A percentile compares a stretch with the other conserved stretches of the same genome.
Evolutionary conservation across 129 eudicot species (phyloP).

Genomic region (carrot (Daucus carota)): DNA sequence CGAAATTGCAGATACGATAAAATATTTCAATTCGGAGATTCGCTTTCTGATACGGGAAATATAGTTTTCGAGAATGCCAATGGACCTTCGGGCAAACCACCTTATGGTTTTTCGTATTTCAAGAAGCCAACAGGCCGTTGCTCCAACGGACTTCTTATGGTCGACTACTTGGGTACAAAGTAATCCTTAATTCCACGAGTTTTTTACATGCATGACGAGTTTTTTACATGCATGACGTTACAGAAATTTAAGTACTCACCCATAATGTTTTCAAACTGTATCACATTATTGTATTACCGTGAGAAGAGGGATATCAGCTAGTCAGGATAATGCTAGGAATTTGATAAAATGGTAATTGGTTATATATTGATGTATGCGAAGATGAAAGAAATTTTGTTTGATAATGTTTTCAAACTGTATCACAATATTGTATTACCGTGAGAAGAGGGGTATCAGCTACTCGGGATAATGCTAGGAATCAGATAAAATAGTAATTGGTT

Average conservation of each 20-base stretch:
- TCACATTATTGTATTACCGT: not conserved
- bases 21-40: constrained; percentile 28
- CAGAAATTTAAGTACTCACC: not conserved
- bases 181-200: not conserved
- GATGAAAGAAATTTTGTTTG: no score
- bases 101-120: constrained; percentile 7
- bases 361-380: no score
- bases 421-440: not conserved
- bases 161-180: constrained; percentile 18
- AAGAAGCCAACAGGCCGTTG: constrained; percentile 22
- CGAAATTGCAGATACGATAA: not conserved
- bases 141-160: constrained; percentile 21
- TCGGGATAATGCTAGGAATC: not conserved
- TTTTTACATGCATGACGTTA: no score
- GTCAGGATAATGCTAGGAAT: not conserved
- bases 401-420: not conserved
- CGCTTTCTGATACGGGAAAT: constrained; percentile 24
- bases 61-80: not conserved
- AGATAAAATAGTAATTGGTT: not conserved
- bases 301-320: not conserved
- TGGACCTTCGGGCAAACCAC: not conserved
- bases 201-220: not conserved
- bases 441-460: not conserved
- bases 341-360: not conserved
- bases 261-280: not conserved